A percentile compares a stretch with the other conserved stretches of the same genome.
Conservation (phyloP, 805 yeast genomes). For the Saccharomycopsis fodiens region DNA sequence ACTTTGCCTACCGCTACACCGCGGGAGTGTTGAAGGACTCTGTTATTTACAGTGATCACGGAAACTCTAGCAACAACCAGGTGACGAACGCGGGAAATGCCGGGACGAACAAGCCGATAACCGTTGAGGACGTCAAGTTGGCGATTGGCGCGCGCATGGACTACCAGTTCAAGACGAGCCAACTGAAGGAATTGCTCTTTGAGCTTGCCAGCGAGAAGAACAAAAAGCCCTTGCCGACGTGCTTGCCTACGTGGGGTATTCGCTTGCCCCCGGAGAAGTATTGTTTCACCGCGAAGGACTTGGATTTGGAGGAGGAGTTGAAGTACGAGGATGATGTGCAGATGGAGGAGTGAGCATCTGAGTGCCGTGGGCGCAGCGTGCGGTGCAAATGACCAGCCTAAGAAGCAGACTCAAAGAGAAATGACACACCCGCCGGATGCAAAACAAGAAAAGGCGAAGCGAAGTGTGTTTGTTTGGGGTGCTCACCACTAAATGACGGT, state of each 20-base stretch:
- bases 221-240: slow-evolving; percentile 82
- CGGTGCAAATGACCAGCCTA: too few relatives aligned
- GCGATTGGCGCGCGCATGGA: slow-evolving; percentile 94
- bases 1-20: slow-evolving; percentile 89
- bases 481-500: too few relatives aligned
- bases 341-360: slow-evolving; percentile 1
- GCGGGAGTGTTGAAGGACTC: slow-evolving; percentile 85
- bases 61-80: slow-evolving; percentile 30
- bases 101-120: slow-evolving; percentile 42
- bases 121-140: slow-evolving; percentile 84
- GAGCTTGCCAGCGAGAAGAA: slow-evolving; percentile 92
- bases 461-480: too few relatives aligned
- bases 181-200: slow-evolving; percentile 85
- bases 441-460: too few relatives aligned
- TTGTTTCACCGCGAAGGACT: slow-evolving; percentile 78
- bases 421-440: too few relatives aligned
- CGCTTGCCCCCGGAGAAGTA: slow-evolving; percentile 97
- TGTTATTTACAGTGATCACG: slow-evolving; percentile 78
- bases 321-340: slow-evolving; percentile 18
- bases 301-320: slow-evolving; percentile 53
- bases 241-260: slow-evolving; percentile 85
- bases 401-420: too few relatives aligned
- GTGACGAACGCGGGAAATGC: slow-evolving; percentile 33
- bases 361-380: background rate
- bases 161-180: slow-evolving; percentile 84